Evolutionary conservation across 2,329 filamentous ascomycete genomes (phyloP), one percentile per base, ranked within the genome.

Genomic region (Pseudogymnoascus sp.): DNA sequence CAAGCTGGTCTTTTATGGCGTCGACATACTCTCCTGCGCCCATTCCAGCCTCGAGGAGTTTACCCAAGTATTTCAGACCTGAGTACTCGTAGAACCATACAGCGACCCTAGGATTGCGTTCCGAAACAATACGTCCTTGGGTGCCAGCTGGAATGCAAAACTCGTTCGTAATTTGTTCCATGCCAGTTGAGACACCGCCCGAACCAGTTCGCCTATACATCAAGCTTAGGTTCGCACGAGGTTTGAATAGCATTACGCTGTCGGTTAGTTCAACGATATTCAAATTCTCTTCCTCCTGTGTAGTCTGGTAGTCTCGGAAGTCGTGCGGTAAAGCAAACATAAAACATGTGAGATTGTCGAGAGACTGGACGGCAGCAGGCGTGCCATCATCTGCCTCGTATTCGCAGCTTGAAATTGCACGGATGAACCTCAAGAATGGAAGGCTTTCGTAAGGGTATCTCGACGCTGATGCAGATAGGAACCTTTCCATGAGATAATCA

Each of bases 401-500:
- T 67, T 68, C 79, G 74, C 70, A 81, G 65, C 65, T 85, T 77
- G 82, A 83, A 14, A 96, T 76, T 40, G 83, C 84, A 62, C 86
- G 86, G 71, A 86, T 88, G 40, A 96, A 77, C 61, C 83, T 85
- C 64, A 96, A 76, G 69, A 96, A 91, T 0, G 93, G 91, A 2
- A 87, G 75, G 55, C 90, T 87, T 75, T 97, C 93, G 73, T 90
- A 93, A 0, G 93, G 93, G 71, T 92, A 97, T 62, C 93, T 87
- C 64, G 84, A 83, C 45, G 88, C 82, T 5, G 93, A 86, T 71
- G 89, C 83, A 59, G 83, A 79, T 33, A 96, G 84, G 65, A 72
- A 41, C 9, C 40, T 43, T 16, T 37, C 25, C 12, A 37, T 5
- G 66, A 83, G 77, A 45, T 86, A 74, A n/a, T 78, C 70, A 45